Base-by-base conservation (phyloP, 352 stramenopile genomes). In the Globisporangium spiculum region DNA sequence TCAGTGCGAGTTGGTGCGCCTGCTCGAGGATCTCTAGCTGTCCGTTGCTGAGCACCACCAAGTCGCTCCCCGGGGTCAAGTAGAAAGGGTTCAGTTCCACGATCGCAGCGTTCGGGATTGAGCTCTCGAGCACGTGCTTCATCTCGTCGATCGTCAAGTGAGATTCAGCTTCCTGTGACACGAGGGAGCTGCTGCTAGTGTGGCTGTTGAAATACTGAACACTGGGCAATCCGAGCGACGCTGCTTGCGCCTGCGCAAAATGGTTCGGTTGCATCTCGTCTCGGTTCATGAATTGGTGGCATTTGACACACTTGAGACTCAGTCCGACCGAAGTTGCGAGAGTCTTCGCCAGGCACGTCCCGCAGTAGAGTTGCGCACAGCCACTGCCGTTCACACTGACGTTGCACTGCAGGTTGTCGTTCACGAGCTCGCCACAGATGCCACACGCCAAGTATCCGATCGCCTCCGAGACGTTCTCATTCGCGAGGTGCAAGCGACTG, bases 11-110 rank as follows among this genome's bases (percentile, higher is more conserved):
- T 14, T 88, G 75, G 67, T 95, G 88, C 6, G 80, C 65, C 5
- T 77, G 76, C 75, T 92, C 84, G 2, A 95, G 68, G 14, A 92
- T 77, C 48, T 95, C 84, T 3, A 95, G 76, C 57, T 95, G 88
- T 1, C 81, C 83, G 58, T 90, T 90, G 75, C 88, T 95, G 44
- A 91, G 70, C 8, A 64, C 54, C 2, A 68, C 54, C 30, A 94
- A 68, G 58, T 91, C 76, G 16, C 69, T 72, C 0, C 81, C 79
- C 2, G 87, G 87, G 30, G 81, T 70, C 18, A 92, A 57, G 62
- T 82, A 77, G 50, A 80, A 77, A 12, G 77, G 80, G 30, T 69
- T 70, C 30, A 94, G 50, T 54, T 81, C 75, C 12, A 87, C 75
- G 9, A 73, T 76, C 30, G 75, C 72, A 6, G 78, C 71, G 2